phyloP scores from a whole-genome alignment of 1,284 basidiomycete species.

The Cutaneotrichosporon mucoides region DNA sequence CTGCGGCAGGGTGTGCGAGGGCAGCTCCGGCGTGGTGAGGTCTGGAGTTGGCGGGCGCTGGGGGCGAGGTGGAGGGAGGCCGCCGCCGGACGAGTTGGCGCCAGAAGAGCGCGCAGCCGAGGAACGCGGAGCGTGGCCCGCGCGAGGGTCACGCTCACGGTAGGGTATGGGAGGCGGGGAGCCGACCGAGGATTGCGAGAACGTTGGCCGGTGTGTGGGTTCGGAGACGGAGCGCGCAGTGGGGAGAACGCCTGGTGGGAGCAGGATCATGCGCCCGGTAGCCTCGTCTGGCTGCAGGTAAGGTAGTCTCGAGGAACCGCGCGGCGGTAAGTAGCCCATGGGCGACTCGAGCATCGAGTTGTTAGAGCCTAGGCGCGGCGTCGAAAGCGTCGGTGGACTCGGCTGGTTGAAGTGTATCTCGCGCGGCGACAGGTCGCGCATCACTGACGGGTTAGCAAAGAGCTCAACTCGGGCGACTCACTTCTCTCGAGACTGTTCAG shows the following conservation, averaged over 20 bases:
- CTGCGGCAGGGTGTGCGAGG: conserved; percentile 8
- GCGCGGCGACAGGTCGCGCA: conserved; percentile 44
- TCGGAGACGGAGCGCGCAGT: neutral
- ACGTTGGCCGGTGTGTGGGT: neutral
- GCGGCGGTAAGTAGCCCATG: conserved; percentile 6
- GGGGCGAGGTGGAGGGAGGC: conserved; percentile 6
- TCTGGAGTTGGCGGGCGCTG: conserved; percentile 19
- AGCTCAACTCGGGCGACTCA: too few species aligned
- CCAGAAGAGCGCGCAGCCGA: neutral
- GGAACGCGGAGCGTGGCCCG: neutral
- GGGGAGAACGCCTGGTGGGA: too few species aligned
- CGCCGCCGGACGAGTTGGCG: too few species aligned
- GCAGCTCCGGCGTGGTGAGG: conserved; percentile 8
- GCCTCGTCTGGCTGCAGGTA: conserved; percentile 13
- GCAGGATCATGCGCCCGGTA: too few species aligned
- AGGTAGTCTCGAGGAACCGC: conserved; percentile 9
- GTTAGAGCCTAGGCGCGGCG: too few species aligned
- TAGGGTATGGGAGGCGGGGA: neutral
- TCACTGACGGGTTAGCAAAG: conserved; percentile 29
- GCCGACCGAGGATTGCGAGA: neutral
- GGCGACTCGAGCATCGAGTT: too few species aligned
- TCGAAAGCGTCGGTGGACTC: too few species aligned
- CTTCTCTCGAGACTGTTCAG: conserved; percentile 44
- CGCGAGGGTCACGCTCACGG: neutral
- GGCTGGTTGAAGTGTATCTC: conserved; percentile 35